Conservation (phyloP, 495 filamentous ascomycete species). For the Aeminium ludgeri region DNA sequence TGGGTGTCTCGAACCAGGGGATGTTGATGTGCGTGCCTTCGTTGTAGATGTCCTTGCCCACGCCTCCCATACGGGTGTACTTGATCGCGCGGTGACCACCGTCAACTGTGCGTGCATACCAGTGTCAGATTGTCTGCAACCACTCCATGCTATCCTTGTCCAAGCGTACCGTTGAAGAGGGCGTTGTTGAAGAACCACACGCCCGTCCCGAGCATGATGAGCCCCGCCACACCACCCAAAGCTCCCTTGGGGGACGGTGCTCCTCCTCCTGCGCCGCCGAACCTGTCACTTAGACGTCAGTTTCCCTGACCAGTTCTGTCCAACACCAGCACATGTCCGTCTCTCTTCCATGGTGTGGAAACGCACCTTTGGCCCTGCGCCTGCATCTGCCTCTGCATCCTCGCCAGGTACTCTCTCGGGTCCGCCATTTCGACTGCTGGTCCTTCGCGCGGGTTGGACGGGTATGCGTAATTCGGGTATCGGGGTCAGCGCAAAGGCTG, state of each 20-base stretch:
- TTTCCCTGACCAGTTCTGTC: slow-evolving; percentile 19
- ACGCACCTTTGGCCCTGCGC: slow-evolving; percentile 29
- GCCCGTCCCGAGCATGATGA: slow-evolving; percentile 49
- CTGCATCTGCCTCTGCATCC: slow-evolving; percentile 41
- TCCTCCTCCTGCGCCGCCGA: slow-evolving; percentile 34
- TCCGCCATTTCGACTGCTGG: slow-evolving; percentile 32
- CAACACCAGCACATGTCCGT: no score
- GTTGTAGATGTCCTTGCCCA: slow-evolving; percentile 85
- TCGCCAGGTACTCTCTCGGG: slow-evolving; percentile 47
- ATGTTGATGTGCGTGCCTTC: slow-evolving; percentile 94
- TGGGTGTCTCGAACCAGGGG: slow-evolving; percentile 92
- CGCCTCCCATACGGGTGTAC: slow-evolving; percentile 84
- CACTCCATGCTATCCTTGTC: no score
- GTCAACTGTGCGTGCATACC: slow-evolving; percentile 46
- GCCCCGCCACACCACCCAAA: slow-evolving; percentile 23
- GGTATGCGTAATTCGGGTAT: not conserved
- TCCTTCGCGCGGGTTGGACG: not conserved
- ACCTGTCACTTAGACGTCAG: slow-evolving; percentile 24
- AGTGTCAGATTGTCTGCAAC: not conserved
- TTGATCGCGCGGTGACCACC: slow-evolving; percentile 99
- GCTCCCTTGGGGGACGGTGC: slow-evolving; percentile 23
- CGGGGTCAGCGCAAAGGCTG: not conserved
- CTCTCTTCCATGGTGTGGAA: not conserved
- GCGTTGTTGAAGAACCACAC: slow-evolving; percentile 55
- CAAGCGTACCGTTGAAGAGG: slow-evolving; percentile 67